Evolutionary conservation across 2,329 filamentous ascomycete genomes (phyloP).

Genomic region (Apiospora koreana): DNA sequence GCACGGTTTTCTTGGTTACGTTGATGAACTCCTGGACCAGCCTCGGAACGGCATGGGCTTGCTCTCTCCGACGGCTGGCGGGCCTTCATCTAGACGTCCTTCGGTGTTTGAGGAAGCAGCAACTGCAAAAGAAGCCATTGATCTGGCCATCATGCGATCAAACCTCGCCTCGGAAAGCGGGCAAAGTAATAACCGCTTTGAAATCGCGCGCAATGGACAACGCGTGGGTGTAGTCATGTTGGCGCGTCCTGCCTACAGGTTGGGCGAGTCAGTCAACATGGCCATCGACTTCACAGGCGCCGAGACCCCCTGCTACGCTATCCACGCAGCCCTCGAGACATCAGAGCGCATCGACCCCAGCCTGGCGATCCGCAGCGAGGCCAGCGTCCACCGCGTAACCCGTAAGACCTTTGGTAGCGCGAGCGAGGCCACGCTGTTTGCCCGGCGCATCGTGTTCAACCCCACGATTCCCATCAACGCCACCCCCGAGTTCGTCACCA

Average conservation of each 20-base stretch:
- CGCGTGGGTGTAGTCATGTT: conserved; percentile 90
- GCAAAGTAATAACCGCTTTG: conserved; percentile 88
- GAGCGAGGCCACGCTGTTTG: conserved; percentile 82
- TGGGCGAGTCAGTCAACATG: conserved; percentile 84
- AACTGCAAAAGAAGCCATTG: conserved; percentile 81
- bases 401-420: conserved; percentile 76
- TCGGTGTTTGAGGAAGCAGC: conserved; percentile 57
- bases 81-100: conserved; percentile 54
- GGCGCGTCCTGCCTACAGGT: conserved; percentile 81
- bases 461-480: conserved; percentile 81
- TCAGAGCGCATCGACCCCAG: conserved; percentile 79
- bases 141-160: conserved; percentile 85
- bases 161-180: conserved; percentile 66
- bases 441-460: conserved; percentile 75
- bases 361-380: conserved; percentile 80
- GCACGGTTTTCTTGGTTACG: conserved; percentile 74
- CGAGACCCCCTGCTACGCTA: conserved; percentile 80
- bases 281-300: conserved; percentile 81
- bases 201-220: conserved; percentile 89
- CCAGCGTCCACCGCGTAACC: conserved; percentile 85
- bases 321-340: conserved; percentile 84
- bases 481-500: conserved; percentile 91
- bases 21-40: conserved; percentile 70
- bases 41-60: conserved; percentile 61
- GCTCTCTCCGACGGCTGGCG: conserved; percentile 71